phyloP scores from a whole-genome alignment of 2,329 filamentous ascomycete species.

The Alternaria brassicicola region DNA sequence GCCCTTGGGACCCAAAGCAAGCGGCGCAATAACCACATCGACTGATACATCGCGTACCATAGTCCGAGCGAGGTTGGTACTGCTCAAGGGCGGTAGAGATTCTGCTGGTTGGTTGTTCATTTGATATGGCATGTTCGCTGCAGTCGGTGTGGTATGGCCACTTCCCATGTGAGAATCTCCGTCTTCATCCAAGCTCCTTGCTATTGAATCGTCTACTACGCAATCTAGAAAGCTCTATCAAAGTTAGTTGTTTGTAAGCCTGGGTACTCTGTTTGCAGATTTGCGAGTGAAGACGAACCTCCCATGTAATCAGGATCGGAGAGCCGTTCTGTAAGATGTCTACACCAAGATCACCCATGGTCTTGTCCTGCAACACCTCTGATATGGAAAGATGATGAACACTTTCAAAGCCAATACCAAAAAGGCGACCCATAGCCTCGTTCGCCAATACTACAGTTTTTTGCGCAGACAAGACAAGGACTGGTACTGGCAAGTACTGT shows the following conservation, averaged over 20 bases:
- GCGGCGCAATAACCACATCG: conserved; percentile 68
- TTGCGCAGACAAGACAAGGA: conserved; percentile 69
- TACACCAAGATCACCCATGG: conserved; percentile 72
- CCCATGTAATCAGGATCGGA: conserved; percentile 59
- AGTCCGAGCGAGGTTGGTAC: conserved; percentile 46
- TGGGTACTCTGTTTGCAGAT: background rate
- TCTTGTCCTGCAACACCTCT: conserved; percentile 68
- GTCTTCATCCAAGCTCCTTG: conserved; percentile 15
- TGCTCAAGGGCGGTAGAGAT: conserved; percentile 38
- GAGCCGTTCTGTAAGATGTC: conserved; percentile 73
- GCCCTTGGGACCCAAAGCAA: conserved; percentile 17
- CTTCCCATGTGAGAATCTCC: conserved; percentile 25
- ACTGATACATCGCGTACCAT: conserved; percentile 66
- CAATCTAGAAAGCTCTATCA: conserved; percentile 52
- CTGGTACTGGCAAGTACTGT: conserved; percentile 75
- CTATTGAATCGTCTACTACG: conserved; percentile 48
- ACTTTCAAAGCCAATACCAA: conserved; percentile 62
- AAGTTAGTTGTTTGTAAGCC: conserved; percentile 14
- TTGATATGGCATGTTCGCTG: conserved; percentile 14
- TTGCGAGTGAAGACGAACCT: conserved; percentile 38
- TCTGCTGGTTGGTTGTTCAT: conserved; percentile 8
- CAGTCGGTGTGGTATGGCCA: conserved; percentile 41
- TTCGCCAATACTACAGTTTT: conserved; percentile 78
- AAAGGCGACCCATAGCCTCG: conserved; percentile 72
- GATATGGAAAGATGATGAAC: conserved; percentile 55